Evolutionary conservation across 768 basidiomycete species (phyloP), one percentile per base, ranked within the genome.

Genomic region (Serendipita sp.): DNA sequence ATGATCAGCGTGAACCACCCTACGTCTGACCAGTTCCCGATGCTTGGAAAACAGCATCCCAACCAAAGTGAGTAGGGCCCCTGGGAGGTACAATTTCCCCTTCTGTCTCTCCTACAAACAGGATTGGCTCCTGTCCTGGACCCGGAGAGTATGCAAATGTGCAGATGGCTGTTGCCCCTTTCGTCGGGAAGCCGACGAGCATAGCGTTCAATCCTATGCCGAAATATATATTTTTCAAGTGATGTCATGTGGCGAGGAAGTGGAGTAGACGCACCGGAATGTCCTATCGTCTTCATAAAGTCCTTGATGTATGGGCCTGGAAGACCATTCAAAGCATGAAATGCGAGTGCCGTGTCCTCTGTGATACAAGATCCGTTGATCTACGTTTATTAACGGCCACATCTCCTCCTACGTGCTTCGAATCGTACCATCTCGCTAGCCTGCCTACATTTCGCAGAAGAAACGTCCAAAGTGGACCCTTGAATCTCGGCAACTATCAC

Each of bases 281-380:
- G 90, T 1, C 95, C 95, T 3, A 97, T 74, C 30, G 79, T 80
- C 48, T 80, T 79, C 74, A 97, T 76, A 74, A 99, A 99, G 68
- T 90, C 79, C 71, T 99, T 99, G 79, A 99, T 94, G 75, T 95
- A 99, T 0, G 95, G 95, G 0, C 96, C 96, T 1, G 96, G 96
- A 2, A 99, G 81, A 0, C 92, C 95, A 18, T 86, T 82, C 16
- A 98, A 77, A 0, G 96, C 93, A 66, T 85, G 83, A 71, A 91
- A 98, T 68, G 87, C 90, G 3, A 99, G 81, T 0, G 96, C 92
- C 0, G 96, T 99, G 72, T 99, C 96, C 76, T 99, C 92, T 0
- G 90, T 92, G 69, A 84, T 83, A 68, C 82, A 83, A 5, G 84
- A 78, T 0, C 79, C 78, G 37, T 79, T 78, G 8, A 85, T 69